Base-by-base conservation (phyloP, 1,284 basidiomycete genomes). In the Ustilago loliicola region DNA sequence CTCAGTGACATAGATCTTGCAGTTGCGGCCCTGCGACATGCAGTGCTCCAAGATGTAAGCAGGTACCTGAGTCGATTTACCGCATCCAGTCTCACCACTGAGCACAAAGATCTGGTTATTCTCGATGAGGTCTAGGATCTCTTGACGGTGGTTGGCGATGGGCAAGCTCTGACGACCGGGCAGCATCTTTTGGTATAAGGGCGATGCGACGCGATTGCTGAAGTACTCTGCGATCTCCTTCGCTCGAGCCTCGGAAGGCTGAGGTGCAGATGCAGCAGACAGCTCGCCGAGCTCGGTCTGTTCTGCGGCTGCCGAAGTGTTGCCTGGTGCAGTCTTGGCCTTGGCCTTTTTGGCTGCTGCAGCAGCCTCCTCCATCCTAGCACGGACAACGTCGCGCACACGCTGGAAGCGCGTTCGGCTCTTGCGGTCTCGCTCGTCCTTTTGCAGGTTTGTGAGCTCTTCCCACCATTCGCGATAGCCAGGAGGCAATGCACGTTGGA, bases 61-160 rank as follows among this genome's bases (percentile, higher is more conserved):
- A 1, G 97, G 97, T 3, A 99, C 91, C 88, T 99, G 97, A 0
- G 97, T 99, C 1, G 96, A 98, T 88, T 99, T 99, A 17, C 96
- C 97, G 83, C 95, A 99, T 80, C 97, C 97, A 5, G 97, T 99
- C 88, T 99, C 97, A 51, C 97, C 97, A 82, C 95, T 96, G 0
- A 99, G 89, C 0, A 99, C 95, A 45, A 98, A 89, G 19, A 98
- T 91, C 83, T 97, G 96, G 6, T 92, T 91, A n/a, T 88, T 87
- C 54, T 93, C 91, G 52, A 99, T 88, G 0, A 90, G 90, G 6
- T 91, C 88, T 23, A 94, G 88, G 61, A 99, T 97, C 53, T 91
- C 87, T 4, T 92, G 86, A 32, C 94, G 91, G 87, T 94, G 96
- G 19, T 90, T 88, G 13, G 95, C 94, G 81, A 99, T 99, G 0